Percentiles rank a stretch among this genome's conserved stretches.
These are phyloP conservation scores for Petunia axillaris DNA, from an alignment of 257 asterid genomes.

Conservation along the genomic window DNA sequence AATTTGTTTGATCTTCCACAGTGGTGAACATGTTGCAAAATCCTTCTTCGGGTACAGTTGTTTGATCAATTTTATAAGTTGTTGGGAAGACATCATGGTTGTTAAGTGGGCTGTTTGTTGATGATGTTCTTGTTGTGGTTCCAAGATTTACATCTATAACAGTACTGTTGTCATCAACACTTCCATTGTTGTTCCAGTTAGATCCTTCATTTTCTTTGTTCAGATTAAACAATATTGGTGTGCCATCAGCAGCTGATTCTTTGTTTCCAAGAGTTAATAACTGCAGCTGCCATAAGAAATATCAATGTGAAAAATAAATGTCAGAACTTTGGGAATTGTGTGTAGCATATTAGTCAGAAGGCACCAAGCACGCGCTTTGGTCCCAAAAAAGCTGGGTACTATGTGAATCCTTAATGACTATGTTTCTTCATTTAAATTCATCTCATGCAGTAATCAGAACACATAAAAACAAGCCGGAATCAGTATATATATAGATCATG, in stretches of 20 bases:
- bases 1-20: conserved; percentile 65
- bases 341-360: neutral
- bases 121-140: conserved; percentile 40
- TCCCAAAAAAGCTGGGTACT: no score
- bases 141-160: conserved; percentile 56
- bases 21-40: conserved; percentile 59
- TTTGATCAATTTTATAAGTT: conserved; percentile 37
- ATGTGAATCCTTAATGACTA: no score
- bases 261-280: conserved; percentile 50
- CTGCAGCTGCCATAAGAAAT: conserved; percentile 47
- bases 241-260: conserved; percentile 47
- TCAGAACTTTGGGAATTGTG: neutral
- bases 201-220: conserved; percentile 72
- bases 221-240: conserved; percentile 42
- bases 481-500: no score
- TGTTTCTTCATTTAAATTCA: no score
- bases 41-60: conserved; percentile 50
- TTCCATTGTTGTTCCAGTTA: conserved; percentile 64
- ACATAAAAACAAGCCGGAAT: no score
- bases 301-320: neutral
- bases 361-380: no score
- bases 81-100: conserved; percentile 41
- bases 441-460: no score
- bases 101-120: conserved; percentile 26
- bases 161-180: conserved; percentile 58